A percentile compares a stretch with the other conserved stretches of the same genome.
Evolutionary conservation across 192 early-diverging fungal genomes (phyloP).

Genomic region (Coemansia brasiliensis): DNA sequence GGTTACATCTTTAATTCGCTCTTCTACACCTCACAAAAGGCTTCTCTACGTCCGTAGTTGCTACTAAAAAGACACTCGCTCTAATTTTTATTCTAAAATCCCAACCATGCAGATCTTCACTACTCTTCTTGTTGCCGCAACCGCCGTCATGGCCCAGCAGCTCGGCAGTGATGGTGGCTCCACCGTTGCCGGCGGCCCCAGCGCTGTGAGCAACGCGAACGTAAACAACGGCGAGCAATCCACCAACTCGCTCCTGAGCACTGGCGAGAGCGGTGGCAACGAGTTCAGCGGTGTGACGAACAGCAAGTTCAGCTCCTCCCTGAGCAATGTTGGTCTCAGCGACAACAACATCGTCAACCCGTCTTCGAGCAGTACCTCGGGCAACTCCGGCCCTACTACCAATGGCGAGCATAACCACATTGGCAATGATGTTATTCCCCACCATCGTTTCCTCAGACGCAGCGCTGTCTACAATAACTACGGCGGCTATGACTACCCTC

Average conservation of each 20-base stretch:
- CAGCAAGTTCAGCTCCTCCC: slow-evolving; percentile 20
- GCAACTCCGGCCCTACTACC: slow-evolving; percentile 35
- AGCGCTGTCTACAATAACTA: slow-evolving; percentile 30
- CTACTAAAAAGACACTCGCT: not conserved
- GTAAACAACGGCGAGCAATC: slow-evolving; percentile 49
- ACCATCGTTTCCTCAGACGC: slow-evolving; percentile 22
- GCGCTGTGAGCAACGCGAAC: slow-evolving; percentile 44
- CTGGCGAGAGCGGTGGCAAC: slow-evolving; percentile 31
- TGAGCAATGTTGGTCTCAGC: slow-evolving; percentile 22
- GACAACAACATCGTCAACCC: slow-evolving; percentile 42
- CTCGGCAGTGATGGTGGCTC: slow-evolving; percentile 33
- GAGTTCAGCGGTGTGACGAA: slow-evolving; percentile 13
- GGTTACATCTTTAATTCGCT: slow-evolving; percentile 4
- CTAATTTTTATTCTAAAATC: not conserved
- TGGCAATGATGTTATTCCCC: slow-evolving; percentile 13
- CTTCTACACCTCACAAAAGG: slow-evolving; percentile 13
- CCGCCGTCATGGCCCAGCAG: slow-evolving; percentile 53
- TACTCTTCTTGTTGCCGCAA: slow-evolving; percentile 51
- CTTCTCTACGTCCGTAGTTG: not conserved
- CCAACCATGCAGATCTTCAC: slow-evolving; percentile 51
- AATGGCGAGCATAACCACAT: slow-evolving; percentile 43
- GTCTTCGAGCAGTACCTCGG: slow-evolving; percentile 17
- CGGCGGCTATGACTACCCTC: slow-evolving; percentile 15
- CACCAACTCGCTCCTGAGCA: slow-evolving; percentile 31
- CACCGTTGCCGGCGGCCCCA: slow-evolving; percentile 25